phyloP scores from a whole-genome alignment of 2,329 filamentous ascomycete genomes.

The Keithomyces neogunnii region DNA sequence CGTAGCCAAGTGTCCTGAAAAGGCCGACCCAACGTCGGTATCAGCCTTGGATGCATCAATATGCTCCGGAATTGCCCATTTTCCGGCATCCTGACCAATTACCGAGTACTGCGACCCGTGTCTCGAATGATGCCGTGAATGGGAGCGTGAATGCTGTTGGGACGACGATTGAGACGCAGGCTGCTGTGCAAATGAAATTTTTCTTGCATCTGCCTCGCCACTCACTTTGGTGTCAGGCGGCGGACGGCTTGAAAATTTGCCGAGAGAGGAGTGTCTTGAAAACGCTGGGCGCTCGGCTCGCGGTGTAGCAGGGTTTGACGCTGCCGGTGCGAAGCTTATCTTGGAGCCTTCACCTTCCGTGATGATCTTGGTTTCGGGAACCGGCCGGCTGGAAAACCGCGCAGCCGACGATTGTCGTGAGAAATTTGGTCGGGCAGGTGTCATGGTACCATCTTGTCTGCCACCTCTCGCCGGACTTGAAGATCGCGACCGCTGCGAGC shows the following conservation, averaged over 20 bases:
- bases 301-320: constrained; percentile 14
- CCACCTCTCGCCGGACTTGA: constrained; percentile 16
- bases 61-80: constrained; percentile 35
- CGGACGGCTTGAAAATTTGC: constrained; percentile 54
- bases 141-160: constrained; percentile 12
- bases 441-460: constrained; percentile 13
- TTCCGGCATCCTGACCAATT: constrained; percentile 23
- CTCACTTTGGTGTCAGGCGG: constrained; percentile 53
- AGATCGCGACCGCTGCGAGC: constrained; percentile 14
- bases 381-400: constrained; percentile 64
- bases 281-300: constrained; percentile 27
- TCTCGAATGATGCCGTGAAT: constrained; percentile 27
- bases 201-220: constrained; percentile 44
- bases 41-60: constrained; percentile 14
- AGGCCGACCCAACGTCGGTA: constrained; percentile 31
- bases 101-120: constrained; percentile 27
- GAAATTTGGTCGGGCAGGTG: constrained; percentile 33
- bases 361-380: constrained; percentile 61
- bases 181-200: constrained; percentile 53
- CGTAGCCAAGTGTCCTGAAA: constrained; percentile 54
- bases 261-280: constrained; percentile 38
- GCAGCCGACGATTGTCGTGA: constrained; percentile 45
- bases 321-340: constrained; percentile 59
- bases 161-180: constrained; percentile 11
- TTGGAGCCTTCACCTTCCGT: constrained; percentile 48